A percentile compares a stretch with the other conserved stretches of the same genome.
Evolutionary conservation across 2,329 filamentous ascomycete species (phyloP).

Genomic region (Ophiostoma pallidulum): DNA sequence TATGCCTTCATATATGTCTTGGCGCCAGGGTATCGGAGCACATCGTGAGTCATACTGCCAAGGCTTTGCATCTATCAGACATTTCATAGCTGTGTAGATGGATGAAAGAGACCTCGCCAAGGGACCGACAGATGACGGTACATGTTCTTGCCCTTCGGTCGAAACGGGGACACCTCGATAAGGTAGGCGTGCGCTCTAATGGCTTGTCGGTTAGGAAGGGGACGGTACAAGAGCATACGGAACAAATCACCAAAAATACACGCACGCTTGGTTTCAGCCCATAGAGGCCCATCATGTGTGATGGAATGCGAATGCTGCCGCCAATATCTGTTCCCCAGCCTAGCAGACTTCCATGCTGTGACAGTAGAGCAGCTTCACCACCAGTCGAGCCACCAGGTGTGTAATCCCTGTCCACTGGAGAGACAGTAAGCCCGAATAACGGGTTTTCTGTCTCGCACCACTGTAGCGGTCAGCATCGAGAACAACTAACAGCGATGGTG

Average conservation of each 20-base stretch:
- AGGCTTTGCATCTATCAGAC: slow-evolving; percentile 47
- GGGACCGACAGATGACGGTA: slow-evolving; percentile 51
- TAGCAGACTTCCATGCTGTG: slow-evolving; percentile 28
- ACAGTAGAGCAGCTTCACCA: slow-evolving; percentile 29
- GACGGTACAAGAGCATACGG: slow-evolving; percentile 28
- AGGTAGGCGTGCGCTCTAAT: slow-evolving; percentile 37
- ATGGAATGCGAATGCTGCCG: slow-evolving; percentile 21
- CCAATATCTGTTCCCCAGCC: slow-evolving; percentile 37
- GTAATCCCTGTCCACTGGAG: slow-evolving; percentile 26
- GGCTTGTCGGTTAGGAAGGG: too few relatives aligned
- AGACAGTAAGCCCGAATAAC: slow-evolving; percentile 26
- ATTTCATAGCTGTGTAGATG: slow-evolving; percentile 42
- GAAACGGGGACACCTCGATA: slow-evolving; percentile 43
- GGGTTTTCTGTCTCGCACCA: slow-evolving; percentile 28
- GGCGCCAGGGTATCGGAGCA: slow-evolving; percentile 52
- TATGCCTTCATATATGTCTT: slow-evolving; percentile 29
- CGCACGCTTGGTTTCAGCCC: slow-evolving; percentile 22
- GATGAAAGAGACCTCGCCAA: slow-evolving; percentile 47
- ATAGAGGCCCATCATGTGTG: slow-evolving; percentile 26
- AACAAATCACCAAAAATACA: slow-evolving; percentile 18
- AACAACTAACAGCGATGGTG: not conserved
- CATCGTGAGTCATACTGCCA: slow-evolving; percentile 58
- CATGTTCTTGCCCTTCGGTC: slow-evolving; percentile 15
- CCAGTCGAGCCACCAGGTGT: slow-evolving; percentile 29
- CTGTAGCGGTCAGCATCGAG: too few relatives aligned